Conservation (phyloP, 2,329 filamentous ascomycete species). For the Cercospora sp. region DNA sequence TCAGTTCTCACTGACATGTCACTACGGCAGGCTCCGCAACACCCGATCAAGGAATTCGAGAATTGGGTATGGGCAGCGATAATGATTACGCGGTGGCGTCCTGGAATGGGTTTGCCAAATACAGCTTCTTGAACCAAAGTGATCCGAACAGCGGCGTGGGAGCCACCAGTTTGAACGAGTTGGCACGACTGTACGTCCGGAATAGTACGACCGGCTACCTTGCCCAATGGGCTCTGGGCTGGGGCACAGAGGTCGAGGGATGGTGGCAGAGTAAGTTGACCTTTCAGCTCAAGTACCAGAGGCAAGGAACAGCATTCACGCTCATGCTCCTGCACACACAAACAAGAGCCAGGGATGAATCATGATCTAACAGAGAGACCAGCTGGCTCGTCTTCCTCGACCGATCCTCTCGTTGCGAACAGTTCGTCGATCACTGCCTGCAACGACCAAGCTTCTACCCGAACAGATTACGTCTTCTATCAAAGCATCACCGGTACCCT, state of each 20-base stretch:
- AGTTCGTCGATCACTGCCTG: not conserved
- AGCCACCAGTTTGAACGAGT: not conserved
- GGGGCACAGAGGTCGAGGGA: not conserved
- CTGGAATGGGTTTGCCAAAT: not conserved
- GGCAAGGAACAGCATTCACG: not conserved
- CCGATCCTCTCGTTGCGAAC: not conserved
- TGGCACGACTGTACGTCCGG: not conserved
- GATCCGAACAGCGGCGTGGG: not conserved
- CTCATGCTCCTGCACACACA: not conserved
- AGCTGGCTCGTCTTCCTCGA: not conserved
- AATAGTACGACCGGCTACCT: not conserved
- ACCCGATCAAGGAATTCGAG: not conserved
- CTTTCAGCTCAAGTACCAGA: not conserved
- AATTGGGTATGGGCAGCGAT: not conserved
- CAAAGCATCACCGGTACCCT: not conserved
- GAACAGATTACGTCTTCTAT: not conserved
- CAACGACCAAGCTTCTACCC: not conserved
- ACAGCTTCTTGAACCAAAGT: not conserved
- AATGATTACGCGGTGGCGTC: not conserved
- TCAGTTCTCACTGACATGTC: not conserved
- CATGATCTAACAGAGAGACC: not conserved
- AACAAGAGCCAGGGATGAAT: not conserved
- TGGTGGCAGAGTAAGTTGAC: not conserved
- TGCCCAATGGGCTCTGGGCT: not conserved
- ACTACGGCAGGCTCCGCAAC: not conserved